Evolutionary conservation across 2,329 filamentous ascomycete genomes (phyloP), one percentile per base, ranked within the genome.

Genomic region (Tothia fuscella): DNA sequence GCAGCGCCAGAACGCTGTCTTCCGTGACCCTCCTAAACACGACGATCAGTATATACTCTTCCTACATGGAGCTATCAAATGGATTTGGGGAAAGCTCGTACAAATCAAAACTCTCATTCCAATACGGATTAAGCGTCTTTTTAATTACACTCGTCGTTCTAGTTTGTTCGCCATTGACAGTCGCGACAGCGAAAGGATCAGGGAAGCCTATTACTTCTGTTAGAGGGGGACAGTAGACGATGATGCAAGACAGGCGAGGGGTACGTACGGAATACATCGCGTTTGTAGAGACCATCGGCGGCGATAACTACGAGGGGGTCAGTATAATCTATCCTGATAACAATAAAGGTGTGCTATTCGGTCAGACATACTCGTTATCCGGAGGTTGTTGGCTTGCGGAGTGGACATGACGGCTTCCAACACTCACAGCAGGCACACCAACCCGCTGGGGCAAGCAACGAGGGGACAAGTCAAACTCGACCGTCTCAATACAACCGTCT

Each of bases 21-120:
- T 98, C 91, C 47, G 81, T 91, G 46, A 86, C 89, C 59, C 76
- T 76, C 70, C 91, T 96, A 59, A 45, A 21, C 7, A 13, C 22
- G 22, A 31, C 14, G 24, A 29, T 39, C 37, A 39, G 42, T 26
- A 31, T 25, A 20, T 13, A 13, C 24, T 16, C 4, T 20, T 13
- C 24, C 22, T 3, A 24, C n/a, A 31, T n/a, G n/a, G n/a, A n/a
- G 7, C 12, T 40, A 13, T 12, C 13, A 19, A 10, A 16, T n/a
- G 19, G 12, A 42, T 10, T n/a, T 17, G 10, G 6, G 17, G 16
- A n/a, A 5, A 2, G 19, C 14, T 53, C 81, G 55, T 78, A 96
- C 91, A 98, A 82, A 64, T 98, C 91, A 68, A 98, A 98, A 58
- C 79, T 87, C 69, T 98, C 91, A 64, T 98, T 98, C 91, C 91